Base-by-base conservation (phyloP, 305 asterid genomes). In the Lippia alba region DNA sequence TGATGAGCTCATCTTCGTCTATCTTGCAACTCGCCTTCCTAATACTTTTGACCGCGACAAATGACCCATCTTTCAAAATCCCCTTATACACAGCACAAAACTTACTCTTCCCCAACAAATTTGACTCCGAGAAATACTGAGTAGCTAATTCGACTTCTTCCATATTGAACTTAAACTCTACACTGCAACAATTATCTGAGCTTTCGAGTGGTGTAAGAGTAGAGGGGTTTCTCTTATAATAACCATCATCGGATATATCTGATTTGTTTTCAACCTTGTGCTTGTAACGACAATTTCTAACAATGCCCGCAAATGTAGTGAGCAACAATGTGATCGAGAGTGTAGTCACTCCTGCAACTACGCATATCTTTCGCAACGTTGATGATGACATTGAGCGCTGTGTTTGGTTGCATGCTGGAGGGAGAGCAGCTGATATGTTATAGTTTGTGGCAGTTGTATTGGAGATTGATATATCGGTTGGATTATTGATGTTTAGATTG, bases 61-160 rank as follows among this genome's bases (percentile, higher is more conserved):
- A 6, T 4, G 92, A 82, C 12, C 99, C 96, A 18, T 90, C 98
- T 73, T 87, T 92, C 71, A 95, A 53, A 9, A 81, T 77, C 55
- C 99, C 99, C 74, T 75, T 90, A 24, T 89, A 90, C 5, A 92
- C 96, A 0, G 87, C 87, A 6, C 90, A 90, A 67, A 87, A 89
- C 60, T 90, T 92, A 64, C 96, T 86, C 86, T 74, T 89, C 40
- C 99, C 98, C 86, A 95, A 54, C 6, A 95, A 71, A 60, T 86
- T 90, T 76, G 8, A 70, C 74, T 85, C 96, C 0, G 96, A 90
- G 81, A 95, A 95, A 80, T 95, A 92, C 72, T 85, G 97, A 14
- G 99, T 90, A 14, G 98, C 98, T 1, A 96, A 95, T 70, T 95
- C 97, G 33, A 95, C 81, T 61, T 95, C 99, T 69, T 95, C 98